Percentiles rank a stretch among this genome's conserved stretches.
Conservation (phyloP, 2,329 filamentous ascomycete species). For the Fusarium verticillioides region DNA sequence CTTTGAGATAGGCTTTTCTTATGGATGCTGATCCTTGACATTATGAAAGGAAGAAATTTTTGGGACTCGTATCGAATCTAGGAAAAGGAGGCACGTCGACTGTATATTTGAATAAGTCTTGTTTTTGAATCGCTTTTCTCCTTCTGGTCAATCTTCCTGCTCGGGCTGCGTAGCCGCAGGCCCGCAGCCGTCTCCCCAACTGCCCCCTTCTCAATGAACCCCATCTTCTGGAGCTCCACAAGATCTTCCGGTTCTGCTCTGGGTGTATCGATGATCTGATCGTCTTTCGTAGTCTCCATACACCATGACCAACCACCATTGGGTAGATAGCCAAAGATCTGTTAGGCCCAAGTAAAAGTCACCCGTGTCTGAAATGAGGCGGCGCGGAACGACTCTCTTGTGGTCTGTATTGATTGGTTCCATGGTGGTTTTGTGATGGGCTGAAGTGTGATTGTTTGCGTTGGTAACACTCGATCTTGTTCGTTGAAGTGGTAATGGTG, state of each 20-base stretch:
- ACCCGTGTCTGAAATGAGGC: background rate
- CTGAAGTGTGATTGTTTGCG: background rate
- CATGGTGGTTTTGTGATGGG: accelerated
- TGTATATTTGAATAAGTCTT: too few species aligned
- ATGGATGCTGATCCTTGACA: background rate
- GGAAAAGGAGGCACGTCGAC: too few species aligned
- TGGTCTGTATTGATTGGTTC: background rate
- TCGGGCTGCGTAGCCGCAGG: background rate
- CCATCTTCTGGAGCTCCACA: background rate
- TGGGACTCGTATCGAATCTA: too few species aligned
- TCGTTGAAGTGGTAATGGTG: background rate
- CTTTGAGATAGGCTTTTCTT: too few species aligned
- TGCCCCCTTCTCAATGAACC: background rate
- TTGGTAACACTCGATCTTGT: background rate
- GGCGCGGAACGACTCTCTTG: background rate
- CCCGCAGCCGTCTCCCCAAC: background rate
- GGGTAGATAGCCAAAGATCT: background rate
- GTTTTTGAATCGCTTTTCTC: background rate
- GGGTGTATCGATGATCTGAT: background rate
- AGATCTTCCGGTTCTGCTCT: background rate
- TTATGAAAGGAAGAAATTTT: accelerated
- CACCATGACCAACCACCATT: background rate
- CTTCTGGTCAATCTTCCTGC: background rate
- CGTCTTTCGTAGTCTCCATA: background rate
- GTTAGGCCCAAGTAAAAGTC: background rate